Base-by-base conservation (phyloP, 805 yeast species). In the Starmerella stigmatis region DNA sequence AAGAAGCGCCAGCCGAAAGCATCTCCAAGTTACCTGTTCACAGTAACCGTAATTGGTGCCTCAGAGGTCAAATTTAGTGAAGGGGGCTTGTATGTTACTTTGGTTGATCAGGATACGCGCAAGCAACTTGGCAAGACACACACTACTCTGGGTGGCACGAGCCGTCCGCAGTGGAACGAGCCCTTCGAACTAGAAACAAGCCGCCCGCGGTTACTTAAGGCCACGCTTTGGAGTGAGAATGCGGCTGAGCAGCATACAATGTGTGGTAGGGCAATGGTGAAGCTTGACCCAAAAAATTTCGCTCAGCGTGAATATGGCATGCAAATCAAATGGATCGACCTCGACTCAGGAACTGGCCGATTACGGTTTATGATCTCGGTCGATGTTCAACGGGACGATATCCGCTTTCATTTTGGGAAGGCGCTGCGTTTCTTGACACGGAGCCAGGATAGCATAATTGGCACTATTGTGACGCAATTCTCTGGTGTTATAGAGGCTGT, bases 111-210 rank as follows among this genome's bases (percentile, higher is more conserved):
- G 5, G 62, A 62, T 30, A 69, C 69, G 2, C 68, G 74, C 30
- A 69, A 65, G 42, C 76, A 76, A 23, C 65, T 83, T 27, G 88
- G 81, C 2, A 77, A 75, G 49, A 88, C 97, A 0, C 69, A 83
- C 53, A 72, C 79, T 0, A 67, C 82, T 4, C 67, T 70, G 25
- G 74, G 74, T 44, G 74, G 78, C 4, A 64, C 73, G 27, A 16
- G 41, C 5, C 76, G 78, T 54, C 96, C 96, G 0, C 74, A 72
- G 13, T 89, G 94, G 94, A 83, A 84, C 56, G 95, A 88, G 64
- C 83, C 81, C 46, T 84, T 86, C 59, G 94, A 86, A 60, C 56
- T 69, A 3, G 55, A 52, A 22, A 61, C 63, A 0, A 19, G 17
- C 12, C 61, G 71, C 2, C 58, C 72, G 2, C 64, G 71, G 29